These are phyloP conservation scores for Epichloe baconii DNA, from an alignment of 2,329 filamentous ascomycete genomes.

Conservation along the genomic window DNA sequence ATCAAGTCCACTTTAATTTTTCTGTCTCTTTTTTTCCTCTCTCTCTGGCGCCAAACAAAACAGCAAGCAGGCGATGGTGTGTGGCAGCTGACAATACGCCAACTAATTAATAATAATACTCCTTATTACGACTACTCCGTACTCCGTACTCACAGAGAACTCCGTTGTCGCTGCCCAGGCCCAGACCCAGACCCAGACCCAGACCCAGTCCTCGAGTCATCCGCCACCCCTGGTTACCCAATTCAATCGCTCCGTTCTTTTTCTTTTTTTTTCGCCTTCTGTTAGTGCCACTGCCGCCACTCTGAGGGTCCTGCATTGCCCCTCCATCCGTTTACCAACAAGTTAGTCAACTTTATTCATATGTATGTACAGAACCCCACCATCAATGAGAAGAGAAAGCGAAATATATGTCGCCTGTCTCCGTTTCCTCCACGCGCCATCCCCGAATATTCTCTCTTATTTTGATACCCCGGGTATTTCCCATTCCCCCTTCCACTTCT, in stretches of 20 bases:
- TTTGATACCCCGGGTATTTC: background rate
- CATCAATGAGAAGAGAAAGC: background rate
- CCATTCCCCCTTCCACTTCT: background rate
- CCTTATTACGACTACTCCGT: background rate
- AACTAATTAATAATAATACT: too few relatives aligned
- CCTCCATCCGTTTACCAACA: background rate
- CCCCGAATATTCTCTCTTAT: background rate
- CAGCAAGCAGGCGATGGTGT: too few relatives aligned
- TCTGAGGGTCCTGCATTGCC: background rate
- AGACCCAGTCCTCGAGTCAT: background rate
- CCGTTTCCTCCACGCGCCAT: background rate
- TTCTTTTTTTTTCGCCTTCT: background rate
- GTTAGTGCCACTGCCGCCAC: background rate
- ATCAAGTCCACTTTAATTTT: too few relatives aligned
- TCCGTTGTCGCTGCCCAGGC: conserved; percentile 4
- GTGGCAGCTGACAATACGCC: too few relatives aligned
- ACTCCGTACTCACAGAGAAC: background rate
- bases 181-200: background rate
- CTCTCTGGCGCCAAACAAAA: too few relatives aligned
- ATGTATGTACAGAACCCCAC: background rate
- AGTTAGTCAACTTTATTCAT: background rate
- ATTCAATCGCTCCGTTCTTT: background rate
- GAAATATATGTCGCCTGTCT: background rate
- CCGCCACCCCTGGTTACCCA: background rate
- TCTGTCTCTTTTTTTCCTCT: too few relatives aligned